phyloP scores from a whole-genome alignment of 345 rosid species.

The Mallotus nudiflorus region DNA sequence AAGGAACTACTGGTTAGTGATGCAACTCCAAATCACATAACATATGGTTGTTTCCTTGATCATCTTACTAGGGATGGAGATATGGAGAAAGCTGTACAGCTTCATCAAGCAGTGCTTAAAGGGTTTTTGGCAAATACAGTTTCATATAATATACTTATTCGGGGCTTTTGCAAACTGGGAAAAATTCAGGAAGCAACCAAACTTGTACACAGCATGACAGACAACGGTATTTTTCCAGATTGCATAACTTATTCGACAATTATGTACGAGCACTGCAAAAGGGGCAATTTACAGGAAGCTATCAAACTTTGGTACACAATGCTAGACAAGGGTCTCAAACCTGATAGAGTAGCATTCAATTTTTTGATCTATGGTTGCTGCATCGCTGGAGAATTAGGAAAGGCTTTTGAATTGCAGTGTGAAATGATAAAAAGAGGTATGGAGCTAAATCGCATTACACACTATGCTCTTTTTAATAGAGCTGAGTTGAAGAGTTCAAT shows the following conservation, averaged over 20 bases:
- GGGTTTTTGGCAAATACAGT: constrained; percentile 66
- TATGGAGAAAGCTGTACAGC: constrained; percentile 66
- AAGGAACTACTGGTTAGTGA: constrained; percentile 52
- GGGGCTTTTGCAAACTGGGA: constrained; percentile 76
- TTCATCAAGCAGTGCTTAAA: constrained; percentile 62
- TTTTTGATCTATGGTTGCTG: constrained; percentile 71
- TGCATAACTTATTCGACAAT: constrained; percentile 84
- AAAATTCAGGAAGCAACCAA: constrained; percentile 60
- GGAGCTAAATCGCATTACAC: constrained; percentile 32
- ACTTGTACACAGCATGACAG: constrained; percentile 57
- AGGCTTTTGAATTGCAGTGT: constrained; percentile 61
- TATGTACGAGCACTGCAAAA: constrained; percentile 62
- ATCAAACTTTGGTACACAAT: constrained; percentile 67
- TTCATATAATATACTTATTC: constrained; percentile 73
- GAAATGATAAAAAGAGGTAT: constrained; percentile 69
- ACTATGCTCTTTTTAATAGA: constrained; percentile 18
- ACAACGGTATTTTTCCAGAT: constrained; percentile 62
- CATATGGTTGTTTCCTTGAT: constrained; percentile 81
- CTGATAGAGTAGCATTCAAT: constrained; percentile 70
- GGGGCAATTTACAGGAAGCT: constrained; percentile 58
- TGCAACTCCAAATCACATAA: constrained; percentile 66
- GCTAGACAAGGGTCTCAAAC: constrained; percentile 60
- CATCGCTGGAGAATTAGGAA: constrained; percentile 50
- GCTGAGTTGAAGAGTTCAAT: constrained; percentile 8
- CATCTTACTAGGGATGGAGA: constrained; percentile 60